Base-by-base conservation (phyloP, 345 rosid species). In the Rhodomyrtus tomentosa region DNA sequence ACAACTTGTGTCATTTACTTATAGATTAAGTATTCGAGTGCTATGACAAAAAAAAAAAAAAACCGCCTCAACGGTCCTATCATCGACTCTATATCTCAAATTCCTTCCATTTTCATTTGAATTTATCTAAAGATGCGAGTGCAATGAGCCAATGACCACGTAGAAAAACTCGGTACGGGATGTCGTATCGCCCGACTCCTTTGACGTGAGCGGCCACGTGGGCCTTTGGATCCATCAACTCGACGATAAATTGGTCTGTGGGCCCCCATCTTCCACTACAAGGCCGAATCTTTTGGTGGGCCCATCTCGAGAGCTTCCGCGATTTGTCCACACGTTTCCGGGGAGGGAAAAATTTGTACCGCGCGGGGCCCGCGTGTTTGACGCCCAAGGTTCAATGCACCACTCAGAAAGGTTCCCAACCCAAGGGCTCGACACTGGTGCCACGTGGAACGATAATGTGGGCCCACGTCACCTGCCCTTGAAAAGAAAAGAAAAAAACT, bases 381-480 rank as follows among this genome's bases (percentile, higher is more conserved):
- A 10, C 76, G 76, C 79, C 2, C 36, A 36, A 68, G 76, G 76
- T 68, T 68, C 76, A 18, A 62, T 18, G 76, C 76, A 4, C 76
- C 76, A 42, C 76, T 10, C 25, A 24, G 0, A 68, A 68, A 1
- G 45, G 76, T 68, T 68, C 12, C 22, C 55, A 38, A 40, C 8
- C 74, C 3, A 32, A 68, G 79, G 9, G 45, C 79, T 36, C 79
- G 45, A 68, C 25, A 25, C 24, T 20, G 24, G 50, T 9, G 79
- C 45, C 79, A 68, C 79, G 79, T 68, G 79, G 79, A 68, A 36
- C 13, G 76, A 68, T 68, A 68, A 68, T 36, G 79, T 68, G 79
- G 76, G 25, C 79, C 79, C 79, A 21, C 79, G 14, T 68, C 24
- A 36, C 79, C 45, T 36, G 79, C 79, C 79, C 20, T 68, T 24